phyloP scores from a whole-genome alignment of 495 filamentous ascomycete species.

The Chaetomium tenue region DNA sequence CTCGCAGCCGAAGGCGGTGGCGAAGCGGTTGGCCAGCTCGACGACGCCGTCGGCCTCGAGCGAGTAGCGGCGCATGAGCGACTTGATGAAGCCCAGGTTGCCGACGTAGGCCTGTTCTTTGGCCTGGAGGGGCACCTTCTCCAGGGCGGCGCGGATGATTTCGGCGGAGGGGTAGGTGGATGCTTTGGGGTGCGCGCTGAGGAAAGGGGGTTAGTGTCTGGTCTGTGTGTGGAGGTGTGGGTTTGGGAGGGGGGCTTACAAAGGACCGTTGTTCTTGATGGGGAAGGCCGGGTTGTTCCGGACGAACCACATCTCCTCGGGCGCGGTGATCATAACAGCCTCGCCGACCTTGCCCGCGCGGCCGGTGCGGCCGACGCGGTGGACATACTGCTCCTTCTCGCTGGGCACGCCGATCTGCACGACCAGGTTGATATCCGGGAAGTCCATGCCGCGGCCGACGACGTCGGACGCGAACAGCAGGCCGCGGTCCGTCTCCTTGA shows the following conservation, averaged over 20 bases:
- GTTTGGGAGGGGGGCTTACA: conserved; percentile 21
- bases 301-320: conserved; percentile 72
- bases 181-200: conserved; percentile 30
- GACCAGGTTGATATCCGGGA: conserved; percentile 72
- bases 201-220: background rate
- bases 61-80: conserved; percentile 23
- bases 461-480: conserved; percentile 87
- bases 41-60: conserved; percentile 25
- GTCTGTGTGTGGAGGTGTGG: background rate
- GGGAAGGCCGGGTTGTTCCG: conserved; percentile 31
- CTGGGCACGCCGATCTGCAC: conserved; percentile 87
- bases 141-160: conserved; percentile 31
- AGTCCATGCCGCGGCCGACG: conserved; percentile 83
- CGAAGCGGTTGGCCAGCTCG: conserved; percentile 30
- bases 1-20: conserved; percentile 27
- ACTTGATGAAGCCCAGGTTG: conserved; percentile 33
- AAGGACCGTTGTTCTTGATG: conserved; percentile 27
- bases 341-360: conserved; percentile 74
- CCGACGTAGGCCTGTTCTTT: conserved; percentile 33
- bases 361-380: conserved; percentile 89
- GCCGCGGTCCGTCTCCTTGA: conserved; percentile 79
- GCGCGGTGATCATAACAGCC: conserved; percentile 80
- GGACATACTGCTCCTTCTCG: conserved; percentile 76
- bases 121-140: conserved; percentile 27
- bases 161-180: conserved; percentile 22